A percentile compares a stretch with the other conserved stretches of the same genome.
Evolutionary conservation across 2,329 filamentous ascomycete species (phyloP).

Genomic region (Chaetomiaceae sp.): DNA sequence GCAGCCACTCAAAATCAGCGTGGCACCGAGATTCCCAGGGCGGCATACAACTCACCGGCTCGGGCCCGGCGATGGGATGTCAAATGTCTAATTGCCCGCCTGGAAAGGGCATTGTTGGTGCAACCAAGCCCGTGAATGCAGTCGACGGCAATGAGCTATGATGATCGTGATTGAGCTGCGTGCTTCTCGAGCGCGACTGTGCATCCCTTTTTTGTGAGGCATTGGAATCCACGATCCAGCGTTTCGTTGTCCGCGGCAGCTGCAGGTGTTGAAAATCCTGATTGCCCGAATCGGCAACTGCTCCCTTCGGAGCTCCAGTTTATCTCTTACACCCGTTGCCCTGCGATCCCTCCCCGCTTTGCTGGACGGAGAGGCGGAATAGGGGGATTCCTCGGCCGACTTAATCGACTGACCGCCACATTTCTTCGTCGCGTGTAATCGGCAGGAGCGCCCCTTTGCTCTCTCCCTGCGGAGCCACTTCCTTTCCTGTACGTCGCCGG

Average conservation of each 20-base stretch:
- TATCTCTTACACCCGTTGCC: constrained; percentile 17
- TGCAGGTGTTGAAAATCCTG: no score
- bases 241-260: not conserved
- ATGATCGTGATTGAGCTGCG: constrained; percentile 13
- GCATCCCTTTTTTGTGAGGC: constrained; percentile 1
- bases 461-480: not conserved
- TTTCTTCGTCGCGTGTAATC: not conserved
- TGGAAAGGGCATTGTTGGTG: constrained; percentile 10
- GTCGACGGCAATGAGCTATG: constrained; percentile 10
- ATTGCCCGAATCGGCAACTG: constrained; percentile 16
- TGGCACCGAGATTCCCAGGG: constrained; percentile 17
- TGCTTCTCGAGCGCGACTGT: constrained; percentile 5
- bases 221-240: constrained; percentile 12
- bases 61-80: constrained; percentile 11
- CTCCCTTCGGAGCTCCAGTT: constrained; percentile 18
- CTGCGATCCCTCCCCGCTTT: constrained; percentile 12
- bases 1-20: constrained; percentile 24
- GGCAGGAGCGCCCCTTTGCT: not conserved
- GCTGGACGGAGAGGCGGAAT: not conserved
- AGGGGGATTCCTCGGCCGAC: not conserved
- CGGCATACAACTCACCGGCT: constrained; percentile 6
- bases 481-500: not conserved
- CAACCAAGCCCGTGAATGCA: no score
- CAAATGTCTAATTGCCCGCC: constrained; percentile 16
- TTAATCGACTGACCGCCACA: constrained; percentile 1